Base-by-base conservation (phyloP, 2,329 filamentous ascomycete species). In the Penicillium vulpinum region DNA sequence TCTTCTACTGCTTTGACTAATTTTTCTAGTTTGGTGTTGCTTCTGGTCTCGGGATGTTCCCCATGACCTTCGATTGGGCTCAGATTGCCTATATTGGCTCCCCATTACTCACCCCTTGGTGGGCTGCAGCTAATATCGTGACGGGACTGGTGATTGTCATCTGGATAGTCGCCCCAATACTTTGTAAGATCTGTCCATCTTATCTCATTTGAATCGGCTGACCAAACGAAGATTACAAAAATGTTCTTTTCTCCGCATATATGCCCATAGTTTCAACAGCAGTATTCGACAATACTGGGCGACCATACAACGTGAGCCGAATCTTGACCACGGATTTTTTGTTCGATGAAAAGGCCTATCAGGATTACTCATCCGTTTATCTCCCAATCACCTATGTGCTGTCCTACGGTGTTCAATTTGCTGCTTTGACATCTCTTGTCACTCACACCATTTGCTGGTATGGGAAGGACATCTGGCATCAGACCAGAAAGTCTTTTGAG, bases 21-120 rank as follows among this genome's bases (percentile, higher is more conserved):
- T 41, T 48, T 38, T 24, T 13, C 2, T 60, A 82, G 62, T 95
- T 95, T 69, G 91, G 91, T 16, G 88, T 93, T 16, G 84, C 86
- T n/a, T 93, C 91, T 2, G 91, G 91, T 2, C 81, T 96, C 15
- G 91, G 91, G 0, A 77, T 96, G 33, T 91, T 95, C 60, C 91
- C 91, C 0, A 71, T 96, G 66, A 95, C 91, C 0, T 95, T 96
- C 68, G 91, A 96, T 76, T 96, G 91, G 91, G 89, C 90, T 0
- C 91, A 96, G 70, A 88, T 96, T 60, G 91, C 91, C 0, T 85
- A 93, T 68, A 94, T 95, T 65, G 91, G 91, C 16, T 94, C 90
- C 4, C 91, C 89, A 0, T 78, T 95, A 7, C 81, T 94, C 16
- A 91, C 91, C 0, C 91, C 91, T 0, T 94, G 93, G 73, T 92